A percentile compares a stretch with the other conserved stretches of the same genome.
Evolutionary conservation across 2,329 filamentous ascomycete species (phyloP).

Genomic region (Sclerotinia minor): DNA sequence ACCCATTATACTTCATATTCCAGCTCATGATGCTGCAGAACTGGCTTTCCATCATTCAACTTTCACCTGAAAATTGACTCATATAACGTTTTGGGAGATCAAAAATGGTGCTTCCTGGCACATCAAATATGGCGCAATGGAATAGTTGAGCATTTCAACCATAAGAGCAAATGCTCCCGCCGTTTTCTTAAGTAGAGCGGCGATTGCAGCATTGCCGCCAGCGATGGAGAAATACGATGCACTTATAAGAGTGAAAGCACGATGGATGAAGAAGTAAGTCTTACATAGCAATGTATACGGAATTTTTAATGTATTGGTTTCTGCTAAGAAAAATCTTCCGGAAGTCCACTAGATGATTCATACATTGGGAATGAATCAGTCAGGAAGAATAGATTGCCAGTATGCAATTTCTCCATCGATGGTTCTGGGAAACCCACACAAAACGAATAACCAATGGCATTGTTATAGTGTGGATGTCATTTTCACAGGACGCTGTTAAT

Average conservation of each 20-base stretch:
- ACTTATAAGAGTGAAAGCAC: conserved; percentile 46
- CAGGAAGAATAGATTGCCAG: conserved; percentile 42
- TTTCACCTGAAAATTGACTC: conserved; percentile 44
- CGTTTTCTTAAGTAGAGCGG: conserved; percentile 38
- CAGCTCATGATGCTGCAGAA: neutral
- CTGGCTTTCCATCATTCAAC: conserved; percentile 22
- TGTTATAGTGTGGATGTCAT: conserved; percentile 10
- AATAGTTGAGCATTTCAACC: conserved; percentile 49
- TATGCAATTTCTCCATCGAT: neutral
- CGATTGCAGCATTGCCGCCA: conserved; percentile 44
- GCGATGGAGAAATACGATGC: conserved; percentile 49
- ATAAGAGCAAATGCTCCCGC: conserved; percentile 28
- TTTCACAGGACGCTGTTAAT: conserved; percentile 38
- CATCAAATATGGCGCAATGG: conserved; percentile 47
- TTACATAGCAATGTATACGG: conserved; percentile 52
- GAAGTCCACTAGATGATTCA: neutral
- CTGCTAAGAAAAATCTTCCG: neutral
- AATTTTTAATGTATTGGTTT: conserved; percentile 37
- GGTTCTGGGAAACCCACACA: neutral
- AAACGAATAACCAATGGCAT: conserved; percentile 7
- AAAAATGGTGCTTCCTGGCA: conserved; percentile 44
- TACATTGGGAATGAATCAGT: conserved; percentile 46
- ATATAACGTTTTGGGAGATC: conserved; percentile 48
- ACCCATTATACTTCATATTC: neutral
- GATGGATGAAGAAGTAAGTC: conserved; percentile 49